Base-by-base conservation (phyloP, 1,284 basidiomycete genomes). In the Boletus nobilissimus region DNA sequence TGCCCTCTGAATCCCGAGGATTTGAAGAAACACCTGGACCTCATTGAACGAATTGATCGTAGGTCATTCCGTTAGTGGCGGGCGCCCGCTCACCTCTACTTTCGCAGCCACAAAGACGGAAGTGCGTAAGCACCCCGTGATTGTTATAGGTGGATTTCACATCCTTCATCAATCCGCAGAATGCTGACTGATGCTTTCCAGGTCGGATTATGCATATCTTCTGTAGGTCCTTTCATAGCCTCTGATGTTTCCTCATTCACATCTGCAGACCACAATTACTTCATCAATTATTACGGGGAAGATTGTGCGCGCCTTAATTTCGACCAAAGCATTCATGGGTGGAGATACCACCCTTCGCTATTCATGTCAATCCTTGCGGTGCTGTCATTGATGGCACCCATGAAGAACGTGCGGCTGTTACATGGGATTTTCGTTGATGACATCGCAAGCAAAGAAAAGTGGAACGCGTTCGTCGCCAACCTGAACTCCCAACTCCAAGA, bases 251-350 rank as follows among this genome's bases (percentile, higher is more conserved):
- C 48, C 57, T 1, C 22, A 22, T 48, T 80, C 66, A 81, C 73
- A 63, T 22, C 67, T 34, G n/a, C 64, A 85, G 84, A 81, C 67
- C 84, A 85, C 34, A 85, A 89, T 63, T 87, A 87, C 46, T 92
- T 90, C 79, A 51, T 90, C 10, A 88, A 93, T 77, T 90, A 88
- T 78, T 83, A 91, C 39, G 93, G 92, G 5, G 88, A 92, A 80
- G 84, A 87, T 1, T 87, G 87, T 43, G 90, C 89, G 1, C 90
- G 92, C 3, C 86, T 92, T 13, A 84, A 87, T 62, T 86, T 87
- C 14, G 85, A 89, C 70, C 87, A 90, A 77, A 88, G 88, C 5
- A 82, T 91, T 6, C 81, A 86, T 80, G 87, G 79, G 78, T 86
- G 73, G 80, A 79, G 43, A 71, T 79, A 80, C 72, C 79, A 76